Percentiles rank a stretch among this genome's conserved stretches.
Evolutionary conservation across 1,139 yeast species (phyloP).

Genomic region (Saccharomyces pastorianus): DNA sequence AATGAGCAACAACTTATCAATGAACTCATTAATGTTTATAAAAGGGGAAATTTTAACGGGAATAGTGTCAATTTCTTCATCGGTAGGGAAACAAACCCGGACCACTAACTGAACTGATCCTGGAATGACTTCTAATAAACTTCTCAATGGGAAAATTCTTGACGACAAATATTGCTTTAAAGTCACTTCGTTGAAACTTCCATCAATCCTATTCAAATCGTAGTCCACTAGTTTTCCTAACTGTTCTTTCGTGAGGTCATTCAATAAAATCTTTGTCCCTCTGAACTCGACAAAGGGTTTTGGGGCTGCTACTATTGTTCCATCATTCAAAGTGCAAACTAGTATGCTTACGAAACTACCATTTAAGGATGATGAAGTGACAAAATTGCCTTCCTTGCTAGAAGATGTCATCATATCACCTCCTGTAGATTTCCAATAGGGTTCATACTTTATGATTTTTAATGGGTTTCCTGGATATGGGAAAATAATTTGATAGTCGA

Average conservation of each 20-base stretch:
- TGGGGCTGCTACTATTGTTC: conserved; percentile 80
- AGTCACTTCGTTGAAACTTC: conserved; percentile 21
- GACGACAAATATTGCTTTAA: conserved; percentile 32
- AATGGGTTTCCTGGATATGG: conserved; percentile 81
- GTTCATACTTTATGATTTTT: conserved; percentile 87
- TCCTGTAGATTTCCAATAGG: conserved; percentile 80
- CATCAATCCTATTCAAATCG: conserved; percentile 28
- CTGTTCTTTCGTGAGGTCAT: conserved; percentile 35
- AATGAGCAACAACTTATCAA: conserved; percentile 62
- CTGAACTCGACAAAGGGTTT: conserved; percentile 54
- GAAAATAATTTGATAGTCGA: conserved; percentile 73
- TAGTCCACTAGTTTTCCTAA: conserved; percentile 30
- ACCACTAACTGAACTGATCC: conserved; percentile 61
- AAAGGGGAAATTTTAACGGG: conserved; percentile 44
- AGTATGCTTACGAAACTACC: conserved; percentile 71
- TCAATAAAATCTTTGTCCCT: conserved; percentile 43
- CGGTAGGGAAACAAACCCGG: conserved; percentile 76
- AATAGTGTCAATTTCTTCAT: conserved; percentile 46
- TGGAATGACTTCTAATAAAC: conserved; percentile 48
- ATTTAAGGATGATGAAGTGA: conserved; percentile 82
- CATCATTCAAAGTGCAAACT: conserved; percentile 70
- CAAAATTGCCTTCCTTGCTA: conserved; percentile 41
- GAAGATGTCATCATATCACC: conserved; percentile 3
- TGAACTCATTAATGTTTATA: conserved; percentile 56
- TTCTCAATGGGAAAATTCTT: conserved; percentile 50